Conservation (phyloP, 1,284 basidiomycete genomes). For the Trichosporon ovoides region DNA sequence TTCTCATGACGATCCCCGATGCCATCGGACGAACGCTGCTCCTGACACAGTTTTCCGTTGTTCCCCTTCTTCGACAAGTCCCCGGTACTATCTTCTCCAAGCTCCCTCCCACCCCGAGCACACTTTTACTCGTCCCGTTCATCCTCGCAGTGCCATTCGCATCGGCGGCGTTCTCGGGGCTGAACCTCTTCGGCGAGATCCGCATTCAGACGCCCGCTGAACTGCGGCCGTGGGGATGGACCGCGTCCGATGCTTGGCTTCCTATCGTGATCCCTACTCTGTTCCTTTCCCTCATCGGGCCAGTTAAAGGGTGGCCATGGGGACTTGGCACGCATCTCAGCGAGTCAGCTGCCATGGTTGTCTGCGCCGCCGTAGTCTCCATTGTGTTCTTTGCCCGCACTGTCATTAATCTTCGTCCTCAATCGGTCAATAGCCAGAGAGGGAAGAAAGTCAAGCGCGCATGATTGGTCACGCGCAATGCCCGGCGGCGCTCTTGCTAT, state of each 20-base stretch:
- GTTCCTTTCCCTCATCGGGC: conserved; percentile 38
- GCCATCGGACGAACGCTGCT: conserved; percentile 46
- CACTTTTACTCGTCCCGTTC: conserved; percentile 43
- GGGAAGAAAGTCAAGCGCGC: conserved; percentile 29
- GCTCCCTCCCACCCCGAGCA: conserved; percentile 35
- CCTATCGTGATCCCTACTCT: conserved; percentile 36
- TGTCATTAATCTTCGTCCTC: conserved; percentile 32
- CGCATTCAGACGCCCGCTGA: conserved; percentile 38
- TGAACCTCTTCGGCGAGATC: conserved; percentile 38
- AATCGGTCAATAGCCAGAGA: conserved; percentile 6
- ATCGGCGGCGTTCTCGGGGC: conserved; percentile 35
- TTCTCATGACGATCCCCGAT: conserved; percentile 38
- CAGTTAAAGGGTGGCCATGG: conserved; percentile 35
- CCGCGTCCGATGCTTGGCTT: conserved; percentile 41
- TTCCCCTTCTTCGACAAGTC: conserved; percentile 29
- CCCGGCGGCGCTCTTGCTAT: too few relatives aligned
- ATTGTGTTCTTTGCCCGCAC: conserved; percentile 20
- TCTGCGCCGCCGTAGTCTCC: conserved; percentile 27
- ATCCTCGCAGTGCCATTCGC: conserved; percentile 46
- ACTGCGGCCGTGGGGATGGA: conserved; percentile 42
- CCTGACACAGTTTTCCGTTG: conserved; percentile 42
- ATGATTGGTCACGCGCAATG: too few relatives aligned
- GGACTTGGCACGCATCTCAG: conserved; percentile 21
- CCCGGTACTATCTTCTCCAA: not conserved
- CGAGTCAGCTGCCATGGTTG: conserved; percentile 35